These are phyloP conservation scores for Macadamia integrifolia DNA, from an alignment of 164 flowering plant genomes.

Conservation along the genomic window DNA sequence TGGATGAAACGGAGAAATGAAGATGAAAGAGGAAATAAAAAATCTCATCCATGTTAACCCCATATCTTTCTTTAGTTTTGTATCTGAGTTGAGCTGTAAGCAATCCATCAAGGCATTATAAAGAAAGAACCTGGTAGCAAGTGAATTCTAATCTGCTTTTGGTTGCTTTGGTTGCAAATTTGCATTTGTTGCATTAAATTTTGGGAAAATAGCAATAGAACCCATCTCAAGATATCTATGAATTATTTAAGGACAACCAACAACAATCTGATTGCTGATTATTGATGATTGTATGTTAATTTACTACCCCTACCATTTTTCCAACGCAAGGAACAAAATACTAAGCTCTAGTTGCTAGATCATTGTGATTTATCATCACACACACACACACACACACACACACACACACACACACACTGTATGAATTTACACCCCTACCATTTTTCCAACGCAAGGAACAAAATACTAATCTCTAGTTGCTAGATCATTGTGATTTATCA, in stretches of 20 bases:
- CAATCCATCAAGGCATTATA: background rate
- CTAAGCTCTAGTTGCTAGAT: background rate
- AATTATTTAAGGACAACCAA: too few species aligned
- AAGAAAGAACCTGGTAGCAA: background rate
- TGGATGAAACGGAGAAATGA: too few species aligned
- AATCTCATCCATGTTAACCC: too few species aligned
- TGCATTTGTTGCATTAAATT: too few species aligned
- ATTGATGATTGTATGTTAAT: background rate
- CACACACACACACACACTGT: too few species aligned
- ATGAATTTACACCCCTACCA: background rate
- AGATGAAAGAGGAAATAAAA: too few species aligned
- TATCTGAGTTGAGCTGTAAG: slow-evolving; percentile 41
- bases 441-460: background rate
- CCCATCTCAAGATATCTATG: too few species aligned
- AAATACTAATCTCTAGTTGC: background rate
- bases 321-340: background rate
- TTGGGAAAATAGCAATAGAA: too few species aligned
- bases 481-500: too few species aligned
- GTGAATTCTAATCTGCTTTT: background rate
- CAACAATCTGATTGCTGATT: too few species aligned
- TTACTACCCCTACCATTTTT: background rate
- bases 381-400: background rate
- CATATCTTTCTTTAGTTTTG: slow-evolving; percentile 66
- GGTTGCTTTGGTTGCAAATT: too few species aligned
- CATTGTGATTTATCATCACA: too few species aligned